Percentiles rank a stretch among this genome's conserved stretches.
phyloP scores from a whole-genome alignment of 345 rosid species.

The Triadica sebifera region DNA sequence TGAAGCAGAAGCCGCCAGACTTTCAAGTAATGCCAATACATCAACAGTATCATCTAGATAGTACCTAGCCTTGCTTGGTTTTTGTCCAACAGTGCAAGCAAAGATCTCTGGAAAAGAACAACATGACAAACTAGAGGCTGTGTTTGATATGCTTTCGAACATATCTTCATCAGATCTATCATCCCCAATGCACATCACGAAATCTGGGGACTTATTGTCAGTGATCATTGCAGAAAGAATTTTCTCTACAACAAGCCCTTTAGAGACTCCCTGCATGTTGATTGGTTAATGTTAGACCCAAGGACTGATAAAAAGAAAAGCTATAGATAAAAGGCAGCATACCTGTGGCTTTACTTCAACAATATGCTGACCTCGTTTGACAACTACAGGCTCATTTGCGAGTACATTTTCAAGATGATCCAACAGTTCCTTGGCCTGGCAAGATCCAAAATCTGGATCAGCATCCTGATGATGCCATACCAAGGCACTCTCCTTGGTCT shows the following conservation, averaged over 20 bases:
- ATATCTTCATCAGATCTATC: constrained; percentile 35
- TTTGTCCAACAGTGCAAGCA: constrained; percentile 35
- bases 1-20: constrained; percentile 25
- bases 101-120: constrained; percentile 22
- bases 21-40: constrained; percentile 23
- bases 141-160: constrained; percentile 26
- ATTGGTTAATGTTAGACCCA: constrained; percentile 9
- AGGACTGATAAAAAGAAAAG: background rate
- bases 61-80: constrained; percentile 37
- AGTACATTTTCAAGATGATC: constrained; percentile 67
- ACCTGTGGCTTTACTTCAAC: constrained; percentile 75
- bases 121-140: constrained; percentile 9
- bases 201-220: constrained; percentile 23
- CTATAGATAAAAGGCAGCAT: background rate
- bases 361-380: constrained; percentile 54
- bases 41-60: constrained; percentile 29
- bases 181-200: constrained; percentile 35
- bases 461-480: constrained; percentile 75
- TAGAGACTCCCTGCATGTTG: constrained; percentile 27
- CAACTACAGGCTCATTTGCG: constrained; percentile 61
- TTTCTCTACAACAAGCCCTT: constrained; percentile 26
- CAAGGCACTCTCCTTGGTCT: constrained; percentile 60
- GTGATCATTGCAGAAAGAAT: constrained; percentile 28
- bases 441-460: constrained; percentile 58
- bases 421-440: constrained; percentile 61